phyloP scores from a whole-genome alignment of 768 basidiomycete genomes.

The Lentinula sp. region DNA sequence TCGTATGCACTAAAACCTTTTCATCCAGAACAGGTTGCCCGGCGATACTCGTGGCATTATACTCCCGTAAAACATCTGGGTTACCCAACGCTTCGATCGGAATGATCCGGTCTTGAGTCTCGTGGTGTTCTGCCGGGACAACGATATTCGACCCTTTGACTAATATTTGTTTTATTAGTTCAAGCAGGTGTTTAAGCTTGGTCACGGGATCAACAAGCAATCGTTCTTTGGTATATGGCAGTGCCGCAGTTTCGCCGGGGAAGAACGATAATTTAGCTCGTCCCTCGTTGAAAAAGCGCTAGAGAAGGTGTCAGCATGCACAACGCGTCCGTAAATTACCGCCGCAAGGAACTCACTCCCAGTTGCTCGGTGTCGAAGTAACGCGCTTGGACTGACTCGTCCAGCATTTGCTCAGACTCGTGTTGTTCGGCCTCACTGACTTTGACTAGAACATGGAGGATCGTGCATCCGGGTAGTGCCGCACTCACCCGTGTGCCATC shows the following conservation, averaged over 20 bases:
- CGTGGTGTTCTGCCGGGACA: neutral
- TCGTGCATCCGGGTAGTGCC: neutral
- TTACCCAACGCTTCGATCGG: neutral
- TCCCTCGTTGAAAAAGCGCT: neutral
- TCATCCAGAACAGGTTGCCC: neutral
- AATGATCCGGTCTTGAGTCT: neutral
- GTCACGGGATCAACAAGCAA: neutral
- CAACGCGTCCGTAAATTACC: neutral
- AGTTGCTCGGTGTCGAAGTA: neutral
- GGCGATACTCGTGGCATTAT: neutral
- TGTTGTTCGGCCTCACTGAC: neutral
- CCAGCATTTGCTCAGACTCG: neutral
- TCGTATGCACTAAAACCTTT: constrained; percentile 2
- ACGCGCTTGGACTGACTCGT: neutral
- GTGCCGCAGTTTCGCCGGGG: neutral
- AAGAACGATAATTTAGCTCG: neutral
- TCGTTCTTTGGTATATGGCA: no score
- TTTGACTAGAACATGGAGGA: neutral
- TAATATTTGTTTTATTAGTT: neutral
- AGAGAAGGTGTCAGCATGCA: neutral
- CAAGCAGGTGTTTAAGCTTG: neutral
- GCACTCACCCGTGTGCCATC: neutral
- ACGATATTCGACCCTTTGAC: neutral
- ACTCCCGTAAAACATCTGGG: neutral
- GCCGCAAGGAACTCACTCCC: neutral